Base-by-base conservation (phyloP, 345 rosid genomes). In the Abelmoschus esculentus region DNA sequence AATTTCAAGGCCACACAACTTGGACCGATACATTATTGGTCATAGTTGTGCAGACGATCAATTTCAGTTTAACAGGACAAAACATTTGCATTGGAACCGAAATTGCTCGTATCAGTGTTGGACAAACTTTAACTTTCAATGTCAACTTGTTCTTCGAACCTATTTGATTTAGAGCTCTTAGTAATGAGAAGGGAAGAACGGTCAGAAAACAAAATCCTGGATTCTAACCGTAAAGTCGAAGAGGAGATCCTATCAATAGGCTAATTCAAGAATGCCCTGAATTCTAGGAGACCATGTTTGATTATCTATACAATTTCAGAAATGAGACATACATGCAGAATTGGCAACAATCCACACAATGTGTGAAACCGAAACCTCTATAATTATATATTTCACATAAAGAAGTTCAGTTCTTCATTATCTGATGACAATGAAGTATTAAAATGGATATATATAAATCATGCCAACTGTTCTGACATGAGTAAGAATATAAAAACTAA, bases 401-500 rank as follows among this genome's bases (percentile, higher is more conserved):
- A 36, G 28, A 7, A 8, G 28, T 12, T 61, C 7, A 36, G 12
- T 36, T 61, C 28, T 31, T 15, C 42, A 60, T 60, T 32, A 15
- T 15, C 64, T 61, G 29, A 61, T 36, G 46, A 36, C 6, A 34
- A 31, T 58, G 12, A 61, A 40, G 12, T 15, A 34, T 18, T 38
- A 38, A 29, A 62, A 62, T 8, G 67, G 22, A 40, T 7, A n/a
- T 46, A 22, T 19, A 38, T 18, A 36, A 10, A 4, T 19, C 7
- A 63, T 18, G 36, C 19, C 6, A 65, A 6, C 34, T 17, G 31
- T 11, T 2, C 67, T 11, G 42, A 40, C 52, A 11, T 42, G 3
- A 60, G 36, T 36, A n/a, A 9, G 66, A 62, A 17, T 36, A 61
- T 10, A 17, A 10, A 62, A 62, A 40, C 70, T 66, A 66, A 73